Evolutionary conservation across 192 early-diverging fungal species (phyloP).

Genomic region (Anaeromyces robustus): DNA sequence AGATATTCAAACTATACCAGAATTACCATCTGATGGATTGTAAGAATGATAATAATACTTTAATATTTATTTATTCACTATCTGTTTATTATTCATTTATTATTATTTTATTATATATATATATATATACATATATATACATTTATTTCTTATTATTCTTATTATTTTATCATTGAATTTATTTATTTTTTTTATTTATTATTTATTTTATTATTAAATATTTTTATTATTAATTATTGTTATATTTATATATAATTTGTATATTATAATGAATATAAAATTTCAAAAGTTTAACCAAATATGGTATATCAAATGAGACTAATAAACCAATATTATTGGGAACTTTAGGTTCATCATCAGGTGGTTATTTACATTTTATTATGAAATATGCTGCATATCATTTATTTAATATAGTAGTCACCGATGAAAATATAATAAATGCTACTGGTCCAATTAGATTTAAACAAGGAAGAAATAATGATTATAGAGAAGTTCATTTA

Average conservation of each 20-base stretch:
- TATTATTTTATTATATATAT: too few relatives aligned
- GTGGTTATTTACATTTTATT: slow-evolving; percentile 80
- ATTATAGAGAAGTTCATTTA: slow-evolving; percentile 57
- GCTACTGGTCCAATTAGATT: slow-evolving; percentile 7
- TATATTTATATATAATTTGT: not conserved
- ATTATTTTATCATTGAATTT: too few relatives aligned
- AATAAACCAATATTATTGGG: slow-evolving; percentile 25
- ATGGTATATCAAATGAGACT: not conserved
- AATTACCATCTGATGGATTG: slow-evolving; percentile 32
- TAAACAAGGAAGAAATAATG: slow-evolving; percentile 57
- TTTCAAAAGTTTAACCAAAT: slow-evolving; percentile 2
- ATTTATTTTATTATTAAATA: too few relatives aligned
- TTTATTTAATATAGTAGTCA: slow-evolving; percentile 42
- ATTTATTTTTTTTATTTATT: too few relatives aligned
- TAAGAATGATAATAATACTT: too few relatives aligned
- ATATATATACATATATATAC: too few relatives aligned
- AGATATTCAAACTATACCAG: slow-evolving; percentile 23
- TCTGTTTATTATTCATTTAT: too few relatives aligned
- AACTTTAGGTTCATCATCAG: slow-evolving; percentile 68
- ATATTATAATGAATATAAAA: too few relatives aligned
- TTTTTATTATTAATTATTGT: not conserved
- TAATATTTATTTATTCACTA: too few relatives aligned
- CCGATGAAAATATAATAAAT: not conserved
- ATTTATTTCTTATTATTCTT: too few relatives aligned
- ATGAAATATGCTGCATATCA: slow-evolving; percentile 63